Percentiles rank a stretch among this genome's conserved stretches.
Evolutionary conservation across 2,329 filamentous ascomycete species (phyloP).

Genomic region (Penicillium griseofulvum): DNA sequence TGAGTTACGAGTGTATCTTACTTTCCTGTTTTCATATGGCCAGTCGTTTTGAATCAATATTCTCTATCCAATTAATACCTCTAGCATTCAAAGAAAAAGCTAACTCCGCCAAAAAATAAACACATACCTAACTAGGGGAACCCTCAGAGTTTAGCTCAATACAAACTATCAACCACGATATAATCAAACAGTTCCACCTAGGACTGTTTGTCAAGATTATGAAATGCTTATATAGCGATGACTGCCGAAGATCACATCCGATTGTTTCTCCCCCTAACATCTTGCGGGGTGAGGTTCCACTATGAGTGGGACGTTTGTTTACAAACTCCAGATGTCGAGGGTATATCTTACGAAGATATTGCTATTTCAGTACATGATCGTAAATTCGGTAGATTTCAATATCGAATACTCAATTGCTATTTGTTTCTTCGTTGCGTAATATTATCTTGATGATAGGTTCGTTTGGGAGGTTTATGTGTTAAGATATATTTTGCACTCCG

Average conservation of each 20-base stretch:
- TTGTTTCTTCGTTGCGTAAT: no score
- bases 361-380: no score
- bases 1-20: constrained; percentile 2
- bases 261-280: not conserved
- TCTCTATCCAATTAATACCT: not conserved
- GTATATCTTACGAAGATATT: not conserved
- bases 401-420: no score
- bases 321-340: no score
- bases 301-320: not conserved
- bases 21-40: not conserved
- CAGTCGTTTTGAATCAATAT: not conserved
- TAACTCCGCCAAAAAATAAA: not conserved
- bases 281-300: not conserved
- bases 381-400: no score
- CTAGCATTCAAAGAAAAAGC: not conserved
- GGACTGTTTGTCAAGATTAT: not conserved
- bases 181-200: not conserved
- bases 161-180: not conserved
- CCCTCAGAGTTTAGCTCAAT: no score
- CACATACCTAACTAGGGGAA: no score
- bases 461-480: no score
- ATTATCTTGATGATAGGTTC: no score
- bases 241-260: not conserved
- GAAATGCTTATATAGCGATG: not conserved
- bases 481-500: not conserved